phyloP scores from a whole-genome alignment of 306 rosid genomes.

The Geum urbanum region DNA sequence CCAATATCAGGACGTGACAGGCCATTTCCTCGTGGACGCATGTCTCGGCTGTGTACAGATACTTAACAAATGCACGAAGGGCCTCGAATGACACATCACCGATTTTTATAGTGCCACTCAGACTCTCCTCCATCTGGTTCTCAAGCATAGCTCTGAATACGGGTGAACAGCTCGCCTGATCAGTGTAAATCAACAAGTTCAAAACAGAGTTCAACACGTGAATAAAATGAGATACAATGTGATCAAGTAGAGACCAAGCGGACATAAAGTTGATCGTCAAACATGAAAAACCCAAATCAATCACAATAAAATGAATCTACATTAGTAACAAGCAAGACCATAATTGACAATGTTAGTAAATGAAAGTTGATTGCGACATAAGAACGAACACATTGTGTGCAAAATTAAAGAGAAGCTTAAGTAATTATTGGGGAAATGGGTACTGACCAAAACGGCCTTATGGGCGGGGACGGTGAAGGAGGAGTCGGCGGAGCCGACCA shows the following conservation, averaged over 20 bases:
- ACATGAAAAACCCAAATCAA: neutral
- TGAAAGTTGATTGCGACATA: neutral
- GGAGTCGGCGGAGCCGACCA: slow-evolving; percentile 38
- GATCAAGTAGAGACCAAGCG: too few relatives aligned
- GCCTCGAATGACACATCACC: slow-evolving; percentile 63
- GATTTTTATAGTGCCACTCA: slow-evolving; percentile 73
- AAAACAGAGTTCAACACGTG: too few relatives aligned
- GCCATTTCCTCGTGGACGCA: slow-evolving; percentile 73
- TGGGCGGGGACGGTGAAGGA: slow-evolving; percentile 61
- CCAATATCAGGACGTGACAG: slow-evolving; percentile 54
- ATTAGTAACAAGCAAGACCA: neutral
- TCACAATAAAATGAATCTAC: neutral
- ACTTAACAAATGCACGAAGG: slow-evolving; percentile 66
- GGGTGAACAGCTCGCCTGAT: slow-evolving; percentile 71
- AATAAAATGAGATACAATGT: too few relatives aligned
- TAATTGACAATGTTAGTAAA: too few relatives aligned
- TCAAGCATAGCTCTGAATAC: slow-evolving; percentile 87
- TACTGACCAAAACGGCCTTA: slow-evolving; percentile 69
- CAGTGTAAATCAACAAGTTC: neutral
- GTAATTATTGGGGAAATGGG: neutral
- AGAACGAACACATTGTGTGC: neutral
- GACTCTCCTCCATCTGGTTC: slow-evolving; percentile 79
- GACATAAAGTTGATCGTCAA: too few relatives aligned
- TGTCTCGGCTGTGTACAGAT: slow-evolving; percentile 73
- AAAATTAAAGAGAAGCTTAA: neutral